Evolutionary conservation across 805 yeast genomes (phyloP).

Genomic region (Starmerella gropengiesseri): DNA sequence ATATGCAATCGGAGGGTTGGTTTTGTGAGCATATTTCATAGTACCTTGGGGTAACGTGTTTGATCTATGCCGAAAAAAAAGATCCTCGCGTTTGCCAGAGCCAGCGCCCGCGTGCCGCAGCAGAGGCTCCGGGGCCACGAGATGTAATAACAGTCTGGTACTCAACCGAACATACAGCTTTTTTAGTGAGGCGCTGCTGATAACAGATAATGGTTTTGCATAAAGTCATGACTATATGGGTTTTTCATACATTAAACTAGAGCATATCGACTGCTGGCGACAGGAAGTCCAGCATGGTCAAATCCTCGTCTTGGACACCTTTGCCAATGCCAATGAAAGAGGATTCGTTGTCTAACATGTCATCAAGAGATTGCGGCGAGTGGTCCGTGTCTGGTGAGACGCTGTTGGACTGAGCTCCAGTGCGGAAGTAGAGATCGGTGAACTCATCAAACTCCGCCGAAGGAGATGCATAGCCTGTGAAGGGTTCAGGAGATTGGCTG

Average conservation of each 20-base stretch:
- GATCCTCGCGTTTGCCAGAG: no score
- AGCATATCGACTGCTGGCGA: conserved; percentile 15
- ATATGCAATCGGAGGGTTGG: no score
- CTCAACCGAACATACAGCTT: no score
- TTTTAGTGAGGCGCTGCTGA: no score
- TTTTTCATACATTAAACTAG: conserved; percentile 10
- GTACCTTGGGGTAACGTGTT: no score
- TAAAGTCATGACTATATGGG: conserved; percentile 3
- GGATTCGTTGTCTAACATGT: conserved; percentile 4
- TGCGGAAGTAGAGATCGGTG: conserved; percentile 14
- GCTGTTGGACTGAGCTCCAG: not conserved
- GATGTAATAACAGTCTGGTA: no score
- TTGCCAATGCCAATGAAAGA: not conserved
- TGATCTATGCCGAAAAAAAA: no score
- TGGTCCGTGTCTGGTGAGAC: not conserved
- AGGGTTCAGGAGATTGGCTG: conserved; percentile 2
- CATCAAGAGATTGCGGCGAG: not conserved
- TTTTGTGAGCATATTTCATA: no score
- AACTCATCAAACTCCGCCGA: conserved; percentile 11
- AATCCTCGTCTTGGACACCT: conserved; percentile 6
- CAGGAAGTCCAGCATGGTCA: conserved; percentile 16
- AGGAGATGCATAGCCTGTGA: not conserved
- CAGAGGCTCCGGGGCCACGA: no score
- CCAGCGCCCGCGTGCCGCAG: no score
- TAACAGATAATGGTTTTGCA: not conserved